Percentiles rank a stretch among this genome's conserved stretches.
Conservation (phyloP, 768 basidiomycete genomes). For the Lactifluus pinguis region DNA sequence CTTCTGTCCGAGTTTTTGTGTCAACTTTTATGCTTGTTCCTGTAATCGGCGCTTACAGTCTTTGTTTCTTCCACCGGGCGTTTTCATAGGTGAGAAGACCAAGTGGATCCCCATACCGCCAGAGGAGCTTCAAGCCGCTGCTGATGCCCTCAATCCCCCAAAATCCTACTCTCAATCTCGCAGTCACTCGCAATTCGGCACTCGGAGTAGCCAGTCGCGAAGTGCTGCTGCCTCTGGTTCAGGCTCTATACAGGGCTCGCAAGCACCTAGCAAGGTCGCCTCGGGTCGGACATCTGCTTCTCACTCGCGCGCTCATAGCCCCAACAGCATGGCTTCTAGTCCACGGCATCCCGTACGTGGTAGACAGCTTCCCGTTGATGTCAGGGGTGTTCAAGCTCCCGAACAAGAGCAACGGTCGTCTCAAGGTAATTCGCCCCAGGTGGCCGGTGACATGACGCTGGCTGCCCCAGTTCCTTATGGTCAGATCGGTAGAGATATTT, state of each 20-base stretch:
- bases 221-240: slow-evolving; percentile 23
- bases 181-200: slow-evolving; percentile 21
- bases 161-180: slow-evolving; percentile 24
- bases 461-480: slow-evolving; percentile 16
- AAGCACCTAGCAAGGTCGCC: slow-evolving; percentile 33
- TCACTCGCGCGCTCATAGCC: slow-evolving; percentile 39
- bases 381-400: background rate
- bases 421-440: slow-evolving; percentile 13
- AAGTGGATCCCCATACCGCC: slow-evolving; percentile 57
- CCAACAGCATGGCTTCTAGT: slow-evolving; percentile 42
- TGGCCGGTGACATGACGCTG: slow-evolving; percentile 9
- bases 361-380: slow-evolving; percentile 10
- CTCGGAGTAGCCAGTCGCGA: slow-evolving; percentile 20
- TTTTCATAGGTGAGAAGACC: slow-evolving; percentile 39
- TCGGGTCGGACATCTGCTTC: slow-evolving; percentile 29
- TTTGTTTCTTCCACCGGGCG: background rate
- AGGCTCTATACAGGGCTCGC: slow-evolving; percentile 26
- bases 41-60: slow-evolving; percentile 5
- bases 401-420: slow-evolving; percentile 5
- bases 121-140: slow-evolving; percentile 45
- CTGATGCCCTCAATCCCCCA: slow-evolving; percentile 31
- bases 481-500: slow-evolving; percentile 12
- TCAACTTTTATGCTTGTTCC: slow-evolving; percentile 2
- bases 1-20: background rate
- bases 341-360: slow-evolving; percentile 27